Base-by-base conservation (phyloP, 306 rosid genomes). In the Psophocarpus tetragonolobus region DNA sequence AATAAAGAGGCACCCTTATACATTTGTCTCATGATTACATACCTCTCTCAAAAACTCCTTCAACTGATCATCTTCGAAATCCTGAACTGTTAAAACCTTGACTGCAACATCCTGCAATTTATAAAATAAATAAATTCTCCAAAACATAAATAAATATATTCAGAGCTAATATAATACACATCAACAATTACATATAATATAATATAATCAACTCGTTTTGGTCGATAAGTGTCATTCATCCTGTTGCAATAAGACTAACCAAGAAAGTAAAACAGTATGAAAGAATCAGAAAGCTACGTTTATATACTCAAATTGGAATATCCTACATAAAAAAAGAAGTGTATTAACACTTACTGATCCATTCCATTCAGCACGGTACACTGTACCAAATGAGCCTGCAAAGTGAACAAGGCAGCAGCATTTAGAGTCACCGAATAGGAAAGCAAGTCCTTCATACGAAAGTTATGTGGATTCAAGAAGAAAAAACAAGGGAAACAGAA, bases 301-400 rank as follows among this genome's bases (percentile, higher is more conserved):
- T 58, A 60, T 71, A 20, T 20, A 42, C 56, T 58, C 20, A 32
- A 54, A 50, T 66, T 18, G 41, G 68, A 71, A 68, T 45, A 27
- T 32, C 65, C 64, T 39, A 45, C 29, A 29, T 41, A 6, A 39
- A 73, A 76, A 68, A 45, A 71, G 32, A 38, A 24, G 35, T 21
- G 13, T 11, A 58, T 21, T 45, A 58, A 56, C 27, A 88, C 97
- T 87, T 79, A 95, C 99, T 71, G 97, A 95, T 86, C 99, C 97
- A 85, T 95, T 85, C 99, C 99, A 95, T 85, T 95, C 99, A 73
- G 99, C 99, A 51, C 88, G 97, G 77, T 95, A 95, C 82, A 95
- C 99, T 7, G 97, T 95, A 64, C 99, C 99, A 68, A 95, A 95
- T 70, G 99, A 95, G 56, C 99, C 99, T 95, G 81, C 68, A 86